These are phyloP conservation scores for Salvia rosmarinus DNA, from an alignment of 257 asterid genomes.

Conservation along the genomic window DNA sequence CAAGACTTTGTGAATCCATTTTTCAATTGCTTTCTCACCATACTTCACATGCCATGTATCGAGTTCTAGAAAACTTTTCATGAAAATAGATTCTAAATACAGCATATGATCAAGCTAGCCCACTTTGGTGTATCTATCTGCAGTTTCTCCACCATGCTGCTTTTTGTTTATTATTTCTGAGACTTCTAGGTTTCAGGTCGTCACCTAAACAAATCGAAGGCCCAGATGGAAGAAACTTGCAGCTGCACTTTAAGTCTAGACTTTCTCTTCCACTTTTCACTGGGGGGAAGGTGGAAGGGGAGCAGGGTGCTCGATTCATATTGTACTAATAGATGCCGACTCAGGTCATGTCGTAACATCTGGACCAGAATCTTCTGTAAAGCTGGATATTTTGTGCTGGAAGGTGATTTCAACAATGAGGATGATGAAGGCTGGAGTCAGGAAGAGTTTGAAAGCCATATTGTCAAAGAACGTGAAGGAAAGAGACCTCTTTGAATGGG, in stretches of 20 bases:
- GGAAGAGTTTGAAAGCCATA: conserved; percentile 92
- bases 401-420: conserved; percentile 95
- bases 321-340: conserved; percentile 71
- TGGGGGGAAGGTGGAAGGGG: conserved; percentile 97
- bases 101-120: background rate
- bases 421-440: conserved; percentile 80
- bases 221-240: conserved; percentile 87
- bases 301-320: conserved; percentile 95
- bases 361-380: conserved; percentile 84
- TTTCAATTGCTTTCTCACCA: background rate
- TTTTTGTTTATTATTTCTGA: conserved; percentile 20
- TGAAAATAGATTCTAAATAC: background rate
- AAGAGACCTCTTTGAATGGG: conserved; percentile 91
- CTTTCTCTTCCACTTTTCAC: conserved; percentile 95
- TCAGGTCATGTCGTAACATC: conserved; percentile 76
- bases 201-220: conserved; percentile 91
- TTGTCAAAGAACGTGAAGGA: conserved; percentile 96
- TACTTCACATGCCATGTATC: background rate
- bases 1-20: background rate
- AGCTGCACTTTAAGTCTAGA: conserved; percentile 81
- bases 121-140: conserved; percentile 1
- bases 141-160: background rate
- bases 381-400: conserved; percentile 88
- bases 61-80: background rate
- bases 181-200: conserved; percentile 52